Evolutionary conservation across 768 basidiomycete species (phyloP), one percentile per base, ranked within the genome.

Genomic region (Pleurotus eryngii): DNA sequence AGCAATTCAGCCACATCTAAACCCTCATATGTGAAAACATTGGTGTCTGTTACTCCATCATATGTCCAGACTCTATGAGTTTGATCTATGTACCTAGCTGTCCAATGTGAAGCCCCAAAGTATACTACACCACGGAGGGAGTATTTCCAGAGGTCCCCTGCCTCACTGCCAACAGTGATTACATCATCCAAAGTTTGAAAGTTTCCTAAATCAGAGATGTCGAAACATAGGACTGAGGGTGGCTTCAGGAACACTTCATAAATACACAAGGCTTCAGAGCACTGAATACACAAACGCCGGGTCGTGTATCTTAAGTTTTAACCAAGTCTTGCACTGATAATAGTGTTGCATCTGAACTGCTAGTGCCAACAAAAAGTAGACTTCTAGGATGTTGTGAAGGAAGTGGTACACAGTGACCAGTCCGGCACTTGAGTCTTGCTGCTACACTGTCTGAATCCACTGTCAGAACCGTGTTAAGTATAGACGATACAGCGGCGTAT

Each of bases 31-130:
- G 30, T 30, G 30, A 30, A 30, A 30, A 30, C 30, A 30, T 30
- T 30, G 30, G 8, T 30, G 30, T 30, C 30, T 6, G 50, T 24
- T 20, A 60, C 60, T 43, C 55, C 47, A n/a, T 45, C 43, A 45
- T 45, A 45, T 45, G 9, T 45, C 43, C 43, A 45, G 15, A 45
- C 20, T 45, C 20, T 45, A n/a, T 45, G 6, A 45, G 15, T 45
- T 45, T 20, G 5, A 45, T 45, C 42, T 20, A 45, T 20, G 20
- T 45, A 45, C 14, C 43, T n/a, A 1, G 43, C 43, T 17, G 43
- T 45, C n/a, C n/a, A 45, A 20, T 45, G 43, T 45, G 43, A 45
- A 45, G n/a, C n/a, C 15, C 43, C 43, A 45, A 45, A 45, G 43
- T 45, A 45, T n/a, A 45, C 20, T n/a, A 45, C n/a, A 7, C 42